A percentile compares a stretch with the other conserved stretches of the same genome.
Conservation (phyloP, 176 grass and related monocot genomes). For the Eragrostis curvula region DNA sequence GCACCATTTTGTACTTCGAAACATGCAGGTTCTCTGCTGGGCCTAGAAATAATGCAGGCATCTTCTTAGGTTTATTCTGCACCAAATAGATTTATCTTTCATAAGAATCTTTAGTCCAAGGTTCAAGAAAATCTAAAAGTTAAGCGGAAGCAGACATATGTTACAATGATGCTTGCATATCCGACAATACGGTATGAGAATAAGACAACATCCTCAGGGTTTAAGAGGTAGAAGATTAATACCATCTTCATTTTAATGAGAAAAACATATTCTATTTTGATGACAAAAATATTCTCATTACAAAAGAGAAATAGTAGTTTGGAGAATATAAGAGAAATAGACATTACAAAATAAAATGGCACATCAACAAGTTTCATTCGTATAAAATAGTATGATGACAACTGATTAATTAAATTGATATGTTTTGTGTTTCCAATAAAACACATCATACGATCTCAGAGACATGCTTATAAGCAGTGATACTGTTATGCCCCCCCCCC, state of each 20-base stretch:
- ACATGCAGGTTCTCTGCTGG: constrained; percentile 68
- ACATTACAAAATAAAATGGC: neutral
- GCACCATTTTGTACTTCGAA: constrained; percentile 67
- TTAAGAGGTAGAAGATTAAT: neutral
- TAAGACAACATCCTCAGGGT: neutral
- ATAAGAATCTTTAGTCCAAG: constrained; percentile 8
- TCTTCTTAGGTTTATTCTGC: constrained; percentile 61
- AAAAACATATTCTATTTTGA: neutral
- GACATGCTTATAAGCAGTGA: too few species aligned
- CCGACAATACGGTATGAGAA: neutral
- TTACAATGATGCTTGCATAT: constrained; percentile 4
- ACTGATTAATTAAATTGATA: too few species aligned
- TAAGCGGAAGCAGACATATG: neutral
- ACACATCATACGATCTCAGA: too few species aligned
- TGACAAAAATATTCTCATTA: neutral
- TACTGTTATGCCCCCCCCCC: too few species aligned
- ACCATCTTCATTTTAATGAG: neutral
- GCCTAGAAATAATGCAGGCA: constrained; percentile 69
- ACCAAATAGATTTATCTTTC: constrained; percentile 15
- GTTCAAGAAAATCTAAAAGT: neutral
- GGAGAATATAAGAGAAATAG: neutral
- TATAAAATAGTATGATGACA: too few species aligned
- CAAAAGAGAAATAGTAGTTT: neutral
- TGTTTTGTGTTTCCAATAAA: too few species aligned
- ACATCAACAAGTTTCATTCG: neutral